Percentiles rank a stretch among this genome's conserved stretches.
Conservation (phyloP, 257 asterid genomes). For the Solanum chiquidenum region DNA sequence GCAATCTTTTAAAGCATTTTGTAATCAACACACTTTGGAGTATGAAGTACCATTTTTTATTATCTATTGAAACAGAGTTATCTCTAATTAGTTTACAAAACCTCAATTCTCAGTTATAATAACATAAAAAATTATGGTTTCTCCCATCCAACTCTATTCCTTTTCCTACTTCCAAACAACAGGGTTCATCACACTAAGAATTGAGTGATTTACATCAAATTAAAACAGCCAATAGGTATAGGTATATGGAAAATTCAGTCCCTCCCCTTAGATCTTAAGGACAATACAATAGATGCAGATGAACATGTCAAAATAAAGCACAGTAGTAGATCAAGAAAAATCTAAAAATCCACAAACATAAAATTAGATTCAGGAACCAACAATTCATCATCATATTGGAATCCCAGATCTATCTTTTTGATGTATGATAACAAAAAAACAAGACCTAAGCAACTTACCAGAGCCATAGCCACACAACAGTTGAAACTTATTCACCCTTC, state of each 20-base stretch:
- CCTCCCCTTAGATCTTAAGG: not conserved
- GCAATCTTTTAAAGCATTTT: not conserved
- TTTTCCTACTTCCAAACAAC: not conserved
- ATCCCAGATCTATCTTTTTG: not conserved
- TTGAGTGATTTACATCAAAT: too few species aligned
- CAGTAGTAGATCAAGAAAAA: not conserved
- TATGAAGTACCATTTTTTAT: not conserved
- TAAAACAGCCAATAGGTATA: not conserved
- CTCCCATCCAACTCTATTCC: not conserved
- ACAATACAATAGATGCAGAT: not conserved
- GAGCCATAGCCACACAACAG: slow-evolving; percentile 51
- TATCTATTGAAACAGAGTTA: not conserved
- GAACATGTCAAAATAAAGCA: not conserved
- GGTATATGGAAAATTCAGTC: not conserved
- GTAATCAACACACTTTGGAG: not conserved
- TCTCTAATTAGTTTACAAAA: not conserved
- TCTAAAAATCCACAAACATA: not conserved
- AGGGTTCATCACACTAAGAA: not conserved
- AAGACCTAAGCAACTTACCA: slow-evolving; percentile 31
- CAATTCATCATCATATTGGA: not conserved
- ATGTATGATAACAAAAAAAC: not conserved
- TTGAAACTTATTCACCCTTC: slow-evolving; percentile 8
- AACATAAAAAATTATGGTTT: not conserved
- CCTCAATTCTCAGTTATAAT: not conserved
- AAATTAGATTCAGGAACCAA: not conserved